Conservation (phyloP, 148 eudicot species). For the Camellia japonica region DNA sequence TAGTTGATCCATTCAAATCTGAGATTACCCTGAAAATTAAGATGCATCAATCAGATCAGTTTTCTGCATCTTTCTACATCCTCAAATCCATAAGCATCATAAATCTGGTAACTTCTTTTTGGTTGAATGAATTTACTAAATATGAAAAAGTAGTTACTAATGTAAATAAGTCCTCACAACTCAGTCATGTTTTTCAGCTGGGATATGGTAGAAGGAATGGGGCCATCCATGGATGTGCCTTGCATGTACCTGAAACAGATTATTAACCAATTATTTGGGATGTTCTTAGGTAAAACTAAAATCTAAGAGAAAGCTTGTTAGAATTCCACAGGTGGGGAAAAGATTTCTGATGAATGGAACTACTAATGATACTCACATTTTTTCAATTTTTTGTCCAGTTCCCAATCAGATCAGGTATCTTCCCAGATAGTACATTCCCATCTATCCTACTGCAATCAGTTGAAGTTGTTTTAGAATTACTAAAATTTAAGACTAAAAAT, state of each 20-base stretch:
- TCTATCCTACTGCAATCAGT: conserved; percentile 63
- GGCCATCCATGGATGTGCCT: conserved; percentile 79
- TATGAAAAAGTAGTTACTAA: not conserved
- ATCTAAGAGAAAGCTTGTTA: not conserved
- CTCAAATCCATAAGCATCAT: conserved; percentile 5
- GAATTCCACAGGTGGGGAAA: not conserved
- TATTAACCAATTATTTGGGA: not conserved
- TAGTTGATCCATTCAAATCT: conserved; percentile 45
- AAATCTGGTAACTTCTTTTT: not conserved
- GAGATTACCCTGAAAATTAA: conserved; percentile 67
- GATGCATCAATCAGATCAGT: conserved; percentile 12
- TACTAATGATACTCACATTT: conserved; percentile 47
- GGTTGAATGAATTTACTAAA: not conserved
- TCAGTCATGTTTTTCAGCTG: conserved; percentile 37
- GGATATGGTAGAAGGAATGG: conserved; percentile 63
- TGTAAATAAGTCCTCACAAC: conserved; percentile 43
- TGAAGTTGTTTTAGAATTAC: not conserved
- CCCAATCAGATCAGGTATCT: conserved; percentile 71
- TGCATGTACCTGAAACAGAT: conserved; percentile 58
- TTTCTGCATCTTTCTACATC: not conserved
- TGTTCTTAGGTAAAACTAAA: not conserved
- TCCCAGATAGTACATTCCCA: conserved; percentile 64
- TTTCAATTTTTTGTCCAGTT: conserved; percentile 44
- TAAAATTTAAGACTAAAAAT: conserved; percentile 7
- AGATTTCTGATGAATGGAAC: not conserved